Evolutionary conservation across 805 yeast genomes (phyloP), one percentile per base, ranked within the genome.

Genomic region (Candida manassasensis): DNA sequence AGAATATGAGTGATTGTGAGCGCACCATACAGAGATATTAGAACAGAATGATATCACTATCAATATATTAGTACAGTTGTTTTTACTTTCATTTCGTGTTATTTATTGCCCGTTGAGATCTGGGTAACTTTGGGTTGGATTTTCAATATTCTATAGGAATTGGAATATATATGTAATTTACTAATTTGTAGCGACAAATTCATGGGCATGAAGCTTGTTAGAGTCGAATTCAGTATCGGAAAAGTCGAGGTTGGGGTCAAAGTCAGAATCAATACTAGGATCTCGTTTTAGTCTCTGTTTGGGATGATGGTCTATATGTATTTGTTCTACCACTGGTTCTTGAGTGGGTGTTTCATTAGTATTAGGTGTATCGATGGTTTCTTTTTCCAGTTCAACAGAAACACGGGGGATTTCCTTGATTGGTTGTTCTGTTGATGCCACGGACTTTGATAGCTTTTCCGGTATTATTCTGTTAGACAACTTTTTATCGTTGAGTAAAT

Each of bases 191-290:
- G 40, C 39, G 33, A 35, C 14, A 26, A 35, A 37, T 25, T 40
- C 36, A 38, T 44, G 48, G 4, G 32, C 15, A 19, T 41, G 34
- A 17, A 47, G 27, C 25, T 19, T 24, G 7, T 25, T 12, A 3
- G 33, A 8, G 28, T 33, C 46, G 27, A 39, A 45, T 24, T 53
- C 59, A 11, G 52, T 35, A 10, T 39, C 35, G 11, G 47, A 40
- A 17, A 56, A 37, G 29, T 56, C 61, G n/a, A 56, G 39, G 32
- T 49, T 39, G 2, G 56, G 32, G 26, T 56, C 57, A 29, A 45
- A 55, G 14, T 48, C 55, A 8, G 56, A 51, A 28, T 55, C 60
- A 7, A 53, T 39, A 3, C 39, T 32, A 3, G 47, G 50, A 12
- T 50, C 55, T 28, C 55, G 35, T 3, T 11, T 12, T 10, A 35